Conservation (phyloP, 2,329 filamentous ascomycete genomes). For the Cercospora sp. region DNA sequence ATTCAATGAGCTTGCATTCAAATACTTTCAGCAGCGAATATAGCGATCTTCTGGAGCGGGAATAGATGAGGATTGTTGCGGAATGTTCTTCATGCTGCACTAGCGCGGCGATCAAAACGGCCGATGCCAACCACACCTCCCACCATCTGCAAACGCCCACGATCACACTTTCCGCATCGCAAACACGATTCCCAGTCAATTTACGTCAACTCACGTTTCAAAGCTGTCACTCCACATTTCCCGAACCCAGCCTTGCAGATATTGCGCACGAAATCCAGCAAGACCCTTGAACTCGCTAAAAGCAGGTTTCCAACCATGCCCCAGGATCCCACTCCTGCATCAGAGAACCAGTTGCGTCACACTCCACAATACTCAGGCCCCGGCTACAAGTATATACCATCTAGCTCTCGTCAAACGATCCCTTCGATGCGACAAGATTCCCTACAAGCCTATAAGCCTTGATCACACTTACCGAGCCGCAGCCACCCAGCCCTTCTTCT, state of each 20-base stretch:
- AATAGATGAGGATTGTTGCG: neutral
- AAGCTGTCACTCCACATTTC: slow-evolving; percentile 4
- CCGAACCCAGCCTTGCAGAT: neutral
- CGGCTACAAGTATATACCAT: slow-evolving; percentile 15
- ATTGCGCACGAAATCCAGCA: neutral
- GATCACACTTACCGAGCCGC: slow-evolving; percentile 2
- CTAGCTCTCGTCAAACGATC: neutral
- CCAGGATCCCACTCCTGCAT: slow-evolving; percentile 8
- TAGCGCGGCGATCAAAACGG: neutral
- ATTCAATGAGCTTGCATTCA: slow-evolving; percentile 13
- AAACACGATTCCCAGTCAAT: slow-evolving; percentile 1
- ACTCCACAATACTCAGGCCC: neutral
- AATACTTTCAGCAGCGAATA: neutral
- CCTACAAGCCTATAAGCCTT: slow-evolving; percentile 11
- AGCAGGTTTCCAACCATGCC: slow-evolving; percentile 16
- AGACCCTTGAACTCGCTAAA: slow-evolving; percentile 4
- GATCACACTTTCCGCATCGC: slow-evolving; percentile 1
- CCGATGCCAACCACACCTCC: neutral
- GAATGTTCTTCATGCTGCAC: neutral
- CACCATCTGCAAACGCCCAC: neutral
- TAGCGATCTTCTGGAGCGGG: neutral
- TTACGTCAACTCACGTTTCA: slow-evolving; percentile 15
- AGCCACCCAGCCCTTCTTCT: neutral
- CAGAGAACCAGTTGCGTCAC: slow-evolving; percentile 10
- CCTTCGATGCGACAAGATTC: slow-evolving; percentile 5